Conservation (phyloP, 1,284 basidiomycete species). For the Agroathelia rolfsii region DNA sequence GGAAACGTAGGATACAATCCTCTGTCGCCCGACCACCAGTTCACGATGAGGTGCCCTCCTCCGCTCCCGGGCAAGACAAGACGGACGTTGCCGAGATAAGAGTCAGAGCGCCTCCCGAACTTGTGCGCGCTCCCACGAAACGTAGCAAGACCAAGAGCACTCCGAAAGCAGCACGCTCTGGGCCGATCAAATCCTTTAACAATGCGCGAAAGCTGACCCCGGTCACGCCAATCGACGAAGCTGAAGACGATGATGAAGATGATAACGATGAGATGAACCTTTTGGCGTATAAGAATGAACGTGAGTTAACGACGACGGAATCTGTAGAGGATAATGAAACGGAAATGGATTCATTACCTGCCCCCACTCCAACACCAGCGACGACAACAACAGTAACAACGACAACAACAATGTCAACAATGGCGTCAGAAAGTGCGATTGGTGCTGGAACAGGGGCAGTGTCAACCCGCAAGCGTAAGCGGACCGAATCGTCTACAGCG, state of each 20-base stretch:
- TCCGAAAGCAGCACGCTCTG: too few relatives aligned
- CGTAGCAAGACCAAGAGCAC: not conserved
- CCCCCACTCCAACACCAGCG: constrained; percentile 9
- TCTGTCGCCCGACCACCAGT: constrained; percentile 8
- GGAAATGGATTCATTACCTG: constrained; percentile 16
- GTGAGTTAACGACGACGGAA: constrained; percentile 33
- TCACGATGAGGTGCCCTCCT: constrained; percentile 23
- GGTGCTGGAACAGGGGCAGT: constrained; percentile 13
- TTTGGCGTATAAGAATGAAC: constrained; percentile 23
- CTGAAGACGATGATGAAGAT: constrained; percentile 28
- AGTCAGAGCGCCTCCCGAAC: not conserved
- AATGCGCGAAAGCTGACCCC: constrained; percentile 1
- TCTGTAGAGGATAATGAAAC: constrained; percentile 33
- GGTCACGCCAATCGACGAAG: constrained; percentile 9
- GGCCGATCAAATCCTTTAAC: too few relatives aligned
- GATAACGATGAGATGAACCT: constrained; percentile 15
- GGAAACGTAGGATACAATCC: too few relatives aligned
- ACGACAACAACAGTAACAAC: constrained; percentile 8
- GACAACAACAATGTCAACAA: too few relatives aligned
- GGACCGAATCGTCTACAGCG: too few relatives aligned
- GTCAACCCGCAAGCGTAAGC: constrained; percentile 42
- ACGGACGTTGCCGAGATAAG: constrained; percentile 9
- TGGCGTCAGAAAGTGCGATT: too few relatives aligned
- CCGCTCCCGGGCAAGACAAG: constrained; percentile 26
- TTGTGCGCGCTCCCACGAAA: not conserved